Evolutionary conservation across 2,329 filamentous ascomycete genomes (phyloP), one percentile per base, ranked within the genome.

Genomic region (Diaporthe ampelina): DNA sequence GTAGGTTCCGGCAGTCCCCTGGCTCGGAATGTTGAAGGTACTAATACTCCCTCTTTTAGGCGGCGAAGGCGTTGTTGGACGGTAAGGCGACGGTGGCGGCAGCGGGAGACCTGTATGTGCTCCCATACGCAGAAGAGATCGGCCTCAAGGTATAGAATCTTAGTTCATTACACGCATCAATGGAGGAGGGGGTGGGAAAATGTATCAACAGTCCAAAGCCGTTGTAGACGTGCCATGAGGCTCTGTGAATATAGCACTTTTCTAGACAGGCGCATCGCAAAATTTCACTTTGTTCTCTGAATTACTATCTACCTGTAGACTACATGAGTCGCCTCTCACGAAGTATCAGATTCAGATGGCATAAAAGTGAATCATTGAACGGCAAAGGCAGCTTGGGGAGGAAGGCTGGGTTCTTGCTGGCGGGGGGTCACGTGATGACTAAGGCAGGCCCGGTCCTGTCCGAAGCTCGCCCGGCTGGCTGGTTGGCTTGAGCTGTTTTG

Each of bases 101-200:
- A 74, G 95, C 98, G 77, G 97, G 97, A 84, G 97, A 99, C 84
- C 90, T 99, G 80, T 93, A 94, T 85, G 90, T 93, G 81, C 91
- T 99, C 82, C 97, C 97, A 74, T 99, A 93, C 83, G 97, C 95
- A 78, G 94, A 95, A 86, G 97, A 99, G 83, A 89, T 99, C 84
- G 97, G 96, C 80, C 91, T 99, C 83, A 94, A 93, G 84, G 95
- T 98, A 90, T 99, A 97, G 91, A 91, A 61, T 58, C 45, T 59
- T 75, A 58, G 75, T 77, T 77, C 77, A 57, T 61, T 65, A 37
- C 48, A 72, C 35, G 69, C 69, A 72, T 72, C 69, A 63, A 26
- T 24, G 35, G 19, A 45, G 74, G 19, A 45, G 74, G 77, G 77
- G 78, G 56, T 74, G 76, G 73, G 74, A 73, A 81, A 80, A 79